Conservation (phyloP, 192 early-diverging fungal species). For the Gamsiella multidivaricata region DNA sequence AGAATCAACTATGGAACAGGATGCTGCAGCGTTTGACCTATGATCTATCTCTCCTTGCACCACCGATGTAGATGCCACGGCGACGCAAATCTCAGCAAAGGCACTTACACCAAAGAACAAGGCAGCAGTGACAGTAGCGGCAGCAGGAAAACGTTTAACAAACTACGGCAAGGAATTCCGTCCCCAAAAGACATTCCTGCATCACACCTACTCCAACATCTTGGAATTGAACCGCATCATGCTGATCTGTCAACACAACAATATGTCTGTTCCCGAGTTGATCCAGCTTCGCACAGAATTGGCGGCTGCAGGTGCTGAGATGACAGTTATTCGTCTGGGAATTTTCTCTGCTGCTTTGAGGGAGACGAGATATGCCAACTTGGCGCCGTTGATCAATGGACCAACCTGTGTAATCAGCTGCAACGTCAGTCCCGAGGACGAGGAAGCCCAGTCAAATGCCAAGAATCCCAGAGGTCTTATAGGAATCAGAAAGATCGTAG, state of each 20-base stretch:
- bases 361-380: constrained; percentile 58
- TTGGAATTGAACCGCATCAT: constrained; percentile 62
- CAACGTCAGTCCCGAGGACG: constrained; percentile 56
- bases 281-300: constrained; percentile 61
- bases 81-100: constrained; percentile 20
- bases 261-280: constrained; percentile 66
- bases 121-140: constrained; percentile 19
- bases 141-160: constrained; percentile 37
- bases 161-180: constrained; percentile 58
- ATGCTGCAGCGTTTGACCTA: no score
- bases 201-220: constrained; percentile 57
- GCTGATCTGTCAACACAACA: constrained; percentile 70
- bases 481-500: constrained; percentile 53
- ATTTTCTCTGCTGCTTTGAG: constrained; percentile 61
- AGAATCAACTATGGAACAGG: neutral
- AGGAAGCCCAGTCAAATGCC: constrained; percentile 30
- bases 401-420: constrained; percentile 64
- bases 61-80: constrained; percentile 31
- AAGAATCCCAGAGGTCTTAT: constrained; percentile 53
- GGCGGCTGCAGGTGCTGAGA: constrained; percentile 32
- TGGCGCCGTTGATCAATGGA: constrained; percentile 61
- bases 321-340: constrained; percentile 59
- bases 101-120: constrained; percentile 13
- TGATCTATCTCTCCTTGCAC: neutral
- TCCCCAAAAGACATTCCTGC: constrained; percentile 59